phyloP scores from a whole-genome alignment of 176 grass and related monocot species.

The Oryza australiensis region DNA sequence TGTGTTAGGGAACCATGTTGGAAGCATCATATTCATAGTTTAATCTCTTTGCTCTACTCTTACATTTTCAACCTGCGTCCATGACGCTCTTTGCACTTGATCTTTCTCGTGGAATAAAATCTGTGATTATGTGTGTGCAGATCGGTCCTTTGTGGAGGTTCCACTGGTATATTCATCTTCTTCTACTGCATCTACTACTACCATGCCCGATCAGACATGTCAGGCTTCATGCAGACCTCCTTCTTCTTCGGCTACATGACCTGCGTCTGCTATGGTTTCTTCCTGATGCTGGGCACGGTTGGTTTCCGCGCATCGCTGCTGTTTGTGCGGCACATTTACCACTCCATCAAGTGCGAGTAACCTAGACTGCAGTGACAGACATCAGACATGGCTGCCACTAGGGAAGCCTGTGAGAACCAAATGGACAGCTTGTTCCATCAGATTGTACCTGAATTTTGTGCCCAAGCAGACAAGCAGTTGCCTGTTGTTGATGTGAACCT shows the following conservation, averaged over 20 bases:
- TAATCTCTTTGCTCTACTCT: neutral
- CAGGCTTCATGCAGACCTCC: constrained; percentile 94
- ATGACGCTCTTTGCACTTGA: too few relatives aligned
- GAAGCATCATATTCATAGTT: neutral
- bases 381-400: neutral
- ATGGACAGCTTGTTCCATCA: neutral
- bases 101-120: neutral
- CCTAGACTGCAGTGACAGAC: neutral
- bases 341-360: constrained; percentile 92
- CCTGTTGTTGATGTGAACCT: constrained; percentile 9
- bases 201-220: constrained; percentile 88
- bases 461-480: constrained; percentile 7
- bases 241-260: constrained; percentile 99
- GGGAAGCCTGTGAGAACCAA: neutral
- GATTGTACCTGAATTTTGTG: constrained; percentile 23
- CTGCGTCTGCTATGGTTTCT: constrained; percentile 93
- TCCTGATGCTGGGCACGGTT: constrained; percentile 88
- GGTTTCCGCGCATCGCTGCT: constrained; percentile 83
- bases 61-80: neutral
- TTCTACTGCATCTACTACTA: constrained; percentile 99
- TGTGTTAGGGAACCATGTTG: neutral
- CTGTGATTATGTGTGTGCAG: constrained; percentile 35
- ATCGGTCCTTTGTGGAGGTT: constrained; percentile 86
- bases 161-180: constrained; percentile 86
- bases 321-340: constrained; percentile 92